Percentiles rank a stretch among this genome's conserved stretches.
Conservation (phyloP, 257 asterid species). For the Nicotiana benthamiana region DNA sequence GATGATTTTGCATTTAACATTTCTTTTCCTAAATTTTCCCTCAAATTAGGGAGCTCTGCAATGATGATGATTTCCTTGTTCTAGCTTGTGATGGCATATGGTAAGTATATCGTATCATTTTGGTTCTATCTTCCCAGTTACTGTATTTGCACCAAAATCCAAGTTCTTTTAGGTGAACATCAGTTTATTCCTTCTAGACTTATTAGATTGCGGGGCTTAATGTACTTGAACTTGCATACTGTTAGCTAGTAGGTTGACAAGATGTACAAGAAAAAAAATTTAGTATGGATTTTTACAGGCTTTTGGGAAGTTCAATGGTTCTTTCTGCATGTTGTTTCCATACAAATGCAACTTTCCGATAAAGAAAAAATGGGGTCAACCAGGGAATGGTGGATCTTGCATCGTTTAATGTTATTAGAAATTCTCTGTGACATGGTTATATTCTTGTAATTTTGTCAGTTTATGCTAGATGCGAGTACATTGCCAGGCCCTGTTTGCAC, state of each 20-base stretch:
- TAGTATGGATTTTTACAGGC: background rate
- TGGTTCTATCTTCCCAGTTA: conserved; percentile 5
- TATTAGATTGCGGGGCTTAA: background rate
- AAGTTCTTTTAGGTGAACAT: background rate
- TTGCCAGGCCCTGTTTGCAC: background rate
- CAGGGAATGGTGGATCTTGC: background rate
- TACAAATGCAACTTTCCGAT: background rate
- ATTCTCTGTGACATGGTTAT: background rate
- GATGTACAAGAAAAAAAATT: background rate
- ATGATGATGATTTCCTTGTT: conserved; percentile 81
- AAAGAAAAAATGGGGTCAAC: background rate
- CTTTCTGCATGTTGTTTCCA: background rate
- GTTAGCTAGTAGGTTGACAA: background rate
- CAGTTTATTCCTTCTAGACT: background rate
- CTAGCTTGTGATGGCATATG: conserved; percentile 99
- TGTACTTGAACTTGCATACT: background rate
- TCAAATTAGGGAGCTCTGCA: conserved; percentile 60
- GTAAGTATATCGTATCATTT: conserved; percentile 32
- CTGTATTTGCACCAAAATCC: background rate
- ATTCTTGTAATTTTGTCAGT: background rate
- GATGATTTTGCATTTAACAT: conserved; percentile 10
- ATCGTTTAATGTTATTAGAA: background rate
- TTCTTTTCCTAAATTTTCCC: conserved; percentile 4
- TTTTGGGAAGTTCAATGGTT: background rate
- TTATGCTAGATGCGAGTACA: conserved; percentile 2